These are phyloP conservation scores for Panicum miliaceum DNA, from an alignment of 176 grass and related monocot genomes.

Conservation along the genomic window DNA sequence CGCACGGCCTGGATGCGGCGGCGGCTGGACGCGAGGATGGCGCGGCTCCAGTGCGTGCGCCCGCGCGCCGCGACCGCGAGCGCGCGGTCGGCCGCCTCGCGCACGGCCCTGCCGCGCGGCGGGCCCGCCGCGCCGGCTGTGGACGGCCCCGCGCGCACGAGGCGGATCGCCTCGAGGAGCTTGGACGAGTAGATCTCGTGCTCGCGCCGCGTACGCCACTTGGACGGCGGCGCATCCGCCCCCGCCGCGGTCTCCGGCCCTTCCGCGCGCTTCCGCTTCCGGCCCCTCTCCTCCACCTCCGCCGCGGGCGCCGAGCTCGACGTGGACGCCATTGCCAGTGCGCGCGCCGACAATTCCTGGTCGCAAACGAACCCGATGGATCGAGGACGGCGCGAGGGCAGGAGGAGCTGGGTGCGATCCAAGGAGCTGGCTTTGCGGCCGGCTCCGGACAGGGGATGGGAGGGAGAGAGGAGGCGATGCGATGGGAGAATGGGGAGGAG, in stretches of 20 bases:
- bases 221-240: slow-evolving; percentile 34
- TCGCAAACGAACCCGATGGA: background rate
- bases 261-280: slow-evolving; percentile 54
- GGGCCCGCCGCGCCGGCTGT: slow-evolving; percentile 1
- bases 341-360: slow-evolving; percentile 18
- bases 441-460: background rate
- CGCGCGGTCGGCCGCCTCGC: slow-evolving; percentile 80
- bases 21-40: slow-evolving; percentile 63
- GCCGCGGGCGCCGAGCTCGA: slow-evolving; percentile 35
- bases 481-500: background rate
- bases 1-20: slow-evolving; percentile 47
- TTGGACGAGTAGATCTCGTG: slow-evolving; percentile 88
- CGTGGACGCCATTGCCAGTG: slow-evolving; percentile 57
- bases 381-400: background rate
- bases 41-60: slow-evolving; percentile 80
- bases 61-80: slow-evolving; percentile 75
- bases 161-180: slow-evolving; percentile 78
- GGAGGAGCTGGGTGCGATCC: background rate
- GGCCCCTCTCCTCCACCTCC: slow-evolving; percentile 39
- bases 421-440: background rate
- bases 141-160: slow-evolving; percentile 47
- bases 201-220: slow-evolving; percentile 82
- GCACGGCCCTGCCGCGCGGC: slow-evolving; percentile 57
- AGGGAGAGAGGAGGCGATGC: background rate
- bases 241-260: slow-evolving; percentile 7